Conservation (phyloP, 2,329 filamentous ascomycete species). For the Lasiodiplodia sp. region DNA sequence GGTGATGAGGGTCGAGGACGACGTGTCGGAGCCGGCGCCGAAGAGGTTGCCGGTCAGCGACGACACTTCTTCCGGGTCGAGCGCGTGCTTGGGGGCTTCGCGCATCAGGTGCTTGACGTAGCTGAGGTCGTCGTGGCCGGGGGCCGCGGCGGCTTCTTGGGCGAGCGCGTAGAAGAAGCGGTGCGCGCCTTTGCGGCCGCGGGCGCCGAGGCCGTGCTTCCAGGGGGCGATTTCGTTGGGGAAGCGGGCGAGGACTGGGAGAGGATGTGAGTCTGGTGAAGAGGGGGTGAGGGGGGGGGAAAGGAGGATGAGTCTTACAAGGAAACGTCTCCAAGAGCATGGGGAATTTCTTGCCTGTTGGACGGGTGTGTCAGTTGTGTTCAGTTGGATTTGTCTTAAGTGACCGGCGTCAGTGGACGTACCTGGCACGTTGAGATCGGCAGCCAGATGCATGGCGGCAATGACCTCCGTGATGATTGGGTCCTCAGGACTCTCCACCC, state of each 20-base stretch:
- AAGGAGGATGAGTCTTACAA: constrained; percentile 30
- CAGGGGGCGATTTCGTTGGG: constrained; percentile 42
- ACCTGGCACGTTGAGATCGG: constrained; percentile 56
- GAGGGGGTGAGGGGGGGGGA: constrained; percentile 29
- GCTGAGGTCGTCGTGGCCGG: constrained; percentile 41
- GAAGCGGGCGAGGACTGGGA: constrained; percentile 38
- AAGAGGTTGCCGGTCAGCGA: constrained; percentile 45
- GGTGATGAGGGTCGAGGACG: constrained; percentile 45
- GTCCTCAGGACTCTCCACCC: constrained; percentile 59
- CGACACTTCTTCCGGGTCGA: constrained; percentile 42
- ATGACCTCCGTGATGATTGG: constrained; percentile 68
- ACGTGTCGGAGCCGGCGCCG: constrained; percentile 50
- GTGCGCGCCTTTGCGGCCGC: constrained; percentile 39
- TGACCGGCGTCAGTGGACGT: neutral
- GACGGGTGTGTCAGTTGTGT: constrained; percentile 61
- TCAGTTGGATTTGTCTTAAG: constrained; percentile 39
- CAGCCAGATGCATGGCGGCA: constrained; percentile 64
- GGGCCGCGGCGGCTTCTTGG: constrained; percentile 37
- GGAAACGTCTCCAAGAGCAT: constrained; percentile 66
- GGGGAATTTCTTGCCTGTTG: constrained; percentile 60
- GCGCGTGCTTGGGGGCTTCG: constrained; percentile 40
- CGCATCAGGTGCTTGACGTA: constrained; percentile 53
- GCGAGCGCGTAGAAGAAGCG: constrained; percentile 47
- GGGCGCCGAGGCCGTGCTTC: constrained; percentile 44
- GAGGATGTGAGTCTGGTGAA: constrained; percentile 51